phyloP scores from a whole-genome alignment of 208 protist species.

The Acanthamoeba royreba region DNA sequence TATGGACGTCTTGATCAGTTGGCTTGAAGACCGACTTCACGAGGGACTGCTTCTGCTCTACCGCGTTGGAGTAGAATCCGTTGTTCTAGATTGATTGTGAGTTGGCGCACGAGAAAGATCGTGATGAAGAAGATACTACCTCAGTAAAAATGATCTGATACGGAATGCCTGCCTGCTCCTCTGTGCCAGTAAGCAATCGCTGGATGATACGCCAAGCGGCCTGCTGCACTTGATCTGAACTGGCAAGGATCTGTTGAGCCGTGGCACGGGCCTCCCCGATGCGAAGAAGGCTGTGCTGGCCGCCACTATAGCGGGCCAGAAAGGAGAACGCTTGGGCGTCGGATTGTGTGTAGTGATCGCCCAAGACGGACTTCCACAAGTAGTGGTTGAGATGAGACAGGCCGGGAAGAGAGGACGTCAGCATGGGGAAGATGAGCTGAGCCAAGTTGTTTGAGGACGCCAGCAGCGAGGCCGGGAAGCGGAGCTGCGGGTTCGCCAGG shows the following conservation, averaged over 20 bases:
- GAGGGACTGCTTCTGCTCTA: not conserved
- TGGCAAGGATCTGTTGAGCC: not conserved
- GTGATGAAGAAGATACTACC: not conserved
- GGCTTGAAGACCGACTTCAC: no score
- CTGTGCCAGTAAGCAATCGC: not conserved
- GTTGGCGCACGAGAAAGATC: not conserved
- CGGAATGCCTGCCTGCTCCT: not conserved
- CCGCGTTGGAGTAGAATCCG: not conserved
- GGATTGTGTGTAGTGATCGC: not conserved
- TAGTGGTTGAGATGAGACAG: constrained; percentile 12
- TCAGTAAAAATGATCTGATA: not conserved
- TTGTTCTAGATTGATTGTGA: not conserved
- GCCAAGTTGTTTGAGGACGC: not conserved
- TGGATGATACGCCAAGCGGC: not conserved
- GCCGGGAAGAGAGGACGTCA: not conserved
- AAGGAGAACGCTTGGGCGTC: not conserved
- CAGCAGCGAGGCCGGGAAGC: not conserved
- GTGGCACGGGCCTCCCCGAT: not conserved
- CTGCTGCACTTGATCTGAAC: not conserved
- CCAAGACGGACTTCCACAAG: not conserved
- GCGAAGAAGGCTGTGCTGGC: not conserved
- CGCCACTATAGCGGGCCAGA: not conserved
- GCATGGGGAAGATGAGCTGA: not conserved
- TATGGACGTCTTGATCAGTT: not conserved
- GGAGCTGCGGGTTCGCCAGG: not conserved